These are phyloP conservation scores for Cylindrodendrum hubeiense DNA, from an alignment of 2,329 filamentous ascomycete species.

Conservation along the genomic window DNA sequence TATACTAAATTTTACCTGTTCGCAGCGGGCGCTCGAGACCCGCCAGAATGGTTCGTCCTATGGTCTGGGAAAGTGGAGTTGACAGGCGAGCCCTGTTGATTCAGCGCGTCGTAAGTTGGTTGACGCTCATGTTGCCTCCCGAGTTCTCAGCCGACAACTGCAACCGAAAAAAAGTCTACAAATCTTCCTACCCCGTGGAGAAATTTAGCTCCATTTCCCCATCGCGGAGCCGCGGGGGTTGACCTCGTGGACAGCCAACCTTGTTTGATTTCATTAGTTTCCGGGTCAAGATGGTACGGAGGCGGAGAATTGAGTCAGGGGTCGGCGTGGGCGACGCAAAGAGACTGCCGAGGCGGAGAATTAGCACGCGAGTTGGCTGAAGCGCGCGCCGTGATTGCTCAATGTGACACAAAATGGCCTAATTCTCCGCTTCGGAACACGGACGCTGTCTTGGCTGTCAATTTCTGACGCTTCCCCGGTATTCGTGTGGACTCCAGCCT, in stretches of 20 bases:
- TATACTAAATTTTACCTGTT: slow-evolving; percentile 15
- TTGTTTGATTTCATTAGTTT: slow-evolving; percentile 6
- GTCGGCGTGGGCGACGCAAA: too few relatives aligned
- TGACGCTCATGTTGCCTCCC: neutral
- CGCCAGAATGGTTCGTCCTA: slow-evolving; percentile 16
- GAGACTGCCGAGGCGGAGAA: slow-evolving; percentile 14
- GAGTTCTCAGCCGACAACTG: slow-evolving; percentile 3
- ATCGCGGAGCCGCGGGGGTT: slow-evolving; percentile 23
- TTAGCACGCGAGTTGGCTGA: neutral
- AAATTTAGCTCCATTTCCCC: slow-evolving; percentile 25
- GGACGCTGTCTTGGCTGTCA: too few relatives aligned
- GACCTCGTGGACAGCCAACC: slow-evolving; percentile 17
- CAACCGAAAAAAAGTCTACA: neutral
- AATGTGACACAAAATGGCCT: neutral
- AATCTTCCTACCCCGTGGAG: slow-evolving; percentile 23
- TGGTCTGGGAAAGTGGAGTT: slow-evolving; percentile 15
- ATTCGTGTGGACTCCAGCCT: neutral
- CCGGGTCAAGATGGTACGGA: neutral
- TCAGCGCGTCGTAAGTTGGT: slow-evolving; percentile 11
- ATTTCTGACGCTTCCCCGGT: neutral
- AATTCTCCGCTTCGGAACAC: slow-evolving; percentile 16
- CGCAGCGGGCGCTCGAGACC: slow-evolving; percentile 17
- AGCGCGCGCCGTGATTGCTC: neutral
- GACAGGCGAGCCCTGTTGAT: too few relatives aligned
- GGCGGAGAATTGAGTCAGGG: slow-evolving; percentile 28